Evolutionary conservation across 805 yeast genomes (phyloP), one percentile per base, ranked within the genome.

Genomic region (Kluyveromyces dobzhanskii): DNA sequence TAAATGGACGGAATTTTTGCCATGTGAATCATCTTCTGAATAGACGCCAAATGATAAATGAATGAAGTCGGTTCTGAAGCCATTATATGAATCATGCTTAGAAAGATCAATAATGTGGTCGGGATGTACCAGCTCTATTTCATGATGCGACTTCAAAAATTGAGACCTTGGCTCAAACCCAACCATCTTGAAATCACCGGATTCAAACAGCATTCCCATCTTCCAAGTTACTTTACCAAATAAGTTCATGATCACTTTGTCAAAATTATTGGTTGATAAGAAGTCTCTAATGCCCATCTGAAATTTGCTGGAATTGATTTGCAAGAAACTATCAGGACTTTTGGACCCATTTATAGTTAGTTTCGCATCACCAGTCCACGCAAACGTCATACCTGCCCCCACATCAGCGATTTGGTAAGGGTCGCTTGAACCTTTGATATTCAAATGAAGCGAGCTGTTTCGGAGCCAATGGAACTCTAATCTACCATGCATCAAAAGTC

Each of bases 151-250:
- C 30, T 65, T 63, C 47, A 73, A 75, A 1, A 69, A 58, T 11
- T 61, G 46, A 0, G 69, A 65, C 31, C 90, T 66, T 37, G 66
- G 66, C 38, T 66, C 47, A 14, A 51, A 53, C 35, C 70, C 61
- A 18, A 65, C 57, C 9, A 51, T 53, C 12, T 51, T 50, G 21
- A 61, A 57, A 21, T 56, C 56, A 39, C 81, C 80, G 43, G 82
- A 62, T 55, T 86, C 95, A 61, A 85, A 85, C 16, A 73, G 46
- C 48, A 84, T 62, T 0, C 95, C 95, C 35, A 80, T 61, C 26
- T 69, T 73, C 96, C 95, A 87, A n/a, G 64, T 56, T 5, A 87
- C 92, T 29, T 67, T 64, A 21, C 87, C 87, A 9, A 69, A 64
- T 21, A 87, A 65, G 46, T 74, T 76, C 72, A 84, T 71, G 5